Base-by-base conservation (phyloP, 495 filamentous ascomycete genomes). In the Astrocystis sublimbata region DNA sequence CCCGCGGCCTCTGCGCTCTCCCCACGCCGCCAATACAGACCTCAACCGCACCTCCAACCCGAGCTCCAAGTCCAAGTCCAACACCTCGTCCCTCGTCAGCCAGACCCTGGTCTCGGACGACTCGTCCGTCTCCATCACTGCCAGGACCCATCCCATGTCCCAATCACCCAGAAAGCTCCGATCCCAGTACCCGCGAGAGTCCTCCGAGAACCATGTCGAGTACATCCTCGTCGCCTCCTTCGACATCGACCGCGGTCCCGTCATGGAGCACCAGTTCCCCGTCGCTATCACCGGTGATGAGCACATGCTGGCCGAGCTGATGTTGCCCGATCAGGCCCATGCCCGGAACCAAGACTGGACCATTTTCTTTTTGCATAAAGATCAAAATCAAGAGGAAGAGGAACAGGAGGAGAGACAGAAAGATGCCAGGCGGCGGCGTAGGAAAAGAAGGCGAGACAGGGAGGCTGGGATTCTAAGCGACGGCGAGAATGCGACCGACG, bases 221-320 rank as follows among this genome's bases (percentile, higher is more conserved):
- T 99, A 97, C 71, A 97, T 99, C 58, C 81, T 99, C n/a, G 96
- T 99, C 52, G 94, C 94, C 0, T 94, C 92, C 3, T 99, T 99
- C 74, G 92, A 97, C 70, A 96, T 97, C 66, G 93, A 98, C 71
- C 87, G 90, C 56, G 94, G 94, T 12, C 92, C 93, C 57, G 87
- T 97, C 64, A 98, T 99, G 94, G 96, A 99, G 72, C 92, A 98
- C 71, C 94, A 99, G 68, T 98, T 92, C 67, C 94, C 94, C 0
- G 89, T 88, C 38, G 83, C 93, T 41, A 98, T 99, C 66, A 96
- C 91, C 58, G 92, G 93, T n/a, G 93, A 99, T 63, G 94, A 98
- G 78, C 79, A 88, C 73, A 98, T 98, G 94, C 80, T 99, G 64
- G 94, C 94, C 15, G 94, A 98, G 75, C 86, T 99, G 71, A 99